Base-by-base conservation (phyloP, 495 filamentous ascomycete species). In the Aspergillus baeticus region DNA sequence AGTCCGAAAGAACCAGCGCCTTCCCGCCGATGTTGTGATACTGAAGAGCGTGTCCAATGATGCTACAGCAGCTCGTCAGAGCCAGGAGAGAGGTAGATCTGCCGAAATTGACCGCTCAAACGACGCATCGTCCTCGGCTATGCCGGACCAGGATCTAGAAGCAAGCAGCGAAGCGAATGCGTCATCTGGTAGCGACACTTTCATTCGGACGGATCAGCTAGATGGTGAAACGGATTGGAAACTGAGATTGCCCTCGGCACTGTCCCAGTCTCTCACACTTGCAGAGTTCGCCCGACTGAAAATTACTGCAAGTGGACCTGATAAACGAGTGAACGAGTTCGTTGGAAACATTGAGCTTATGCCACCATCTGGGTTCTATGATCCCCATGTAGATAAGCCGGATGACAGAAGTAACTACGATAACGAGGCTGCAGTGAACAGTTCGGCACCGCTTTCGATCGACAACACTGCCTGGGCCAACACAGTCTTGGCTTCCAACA, bases 211-310 rank as follows among this genome's bases (percentile, higher is more conserved):
- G 2, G 95, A 99, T 69, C 95, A 99, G 67, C 81, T 99, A 10
- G 95, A 99, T 62, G 95, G 95, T 54, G 95, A 99, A 72, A 99
- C 95, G 7, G 95, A 99, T 63, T 99, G 95, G 95, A 99, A 99
- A 71, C 78, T 99, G 34, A 86, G 95, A 5, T 69, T 98, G 3
- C 91, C 93, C 2, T 92, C 92, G 7, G 80, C 88, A 0, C 67
- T 96, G 11, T 92, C 92, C 0, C 95, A 99, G 62, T 74, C 71
- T 35, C 76, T 98, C 6, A 64, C 85, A 5, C 68, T 85, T 2
- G 77, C 76, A 17, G 87, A 92, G 53, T 84, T 95, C 59, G 80
- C 84, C 5, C 81, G 87, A 39, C 76, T 98, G 11, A 83, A 82
- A 36, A 79, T 99, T 54, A 87, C 86, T 4, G 95, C 89, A 21